phyloP scores from a whole-genome alignment of 768 basidiomycete genomes.

The Leccinellum rugosiceps region DNA sequence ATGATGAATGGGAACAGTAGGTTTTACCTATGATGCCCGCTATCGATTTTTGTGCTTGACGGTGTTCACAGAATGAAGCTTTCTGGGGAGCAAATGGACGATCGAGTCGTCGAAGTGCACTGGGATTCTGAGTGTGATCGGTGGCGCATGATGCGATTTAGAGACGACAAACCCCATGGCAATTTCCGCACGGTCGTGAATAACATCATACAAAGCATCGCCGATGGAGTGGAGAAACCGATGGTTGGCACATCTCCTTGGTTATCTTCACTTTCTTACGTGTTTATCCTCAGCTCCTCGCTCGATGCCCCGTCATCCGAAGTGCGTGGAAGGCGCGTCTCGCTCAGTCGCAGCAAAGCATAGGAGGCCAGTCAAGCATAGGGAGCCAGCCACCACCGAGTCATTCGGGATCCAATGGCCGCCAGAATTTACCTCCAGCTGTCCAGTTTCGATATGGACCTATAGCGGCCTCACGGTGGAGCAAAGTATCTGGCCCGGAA shows the following conservation, averaged over 20 bases:
- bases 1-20: conserved; percentile 92
- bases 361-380: conserved; percentile 13
- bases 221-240: conserved; percentile 90
- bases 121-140: conserved; percentile 68
- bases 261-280: conserved; percentile 9
- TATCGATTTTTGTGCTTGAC: conserved; percentile 1
- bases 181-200: conserved; percentile 85
- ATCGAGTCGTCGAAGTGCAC: conserved; percentile 90
- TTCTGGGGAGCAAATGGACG: conserved; percentile 84
- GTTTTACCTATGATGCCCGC: conserved; percentile 28
- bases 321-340: conserved; percentile 72
- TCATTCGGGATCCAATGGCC: conserved; percentile 21
- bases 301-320: conserved; percentile 59
- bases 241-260: conserved; percentile 48
- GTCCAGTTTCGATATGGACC: conserved; percentile 54
- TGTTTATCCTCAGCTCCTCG: conserved; percentile 54
- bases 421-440: conserved; percentile 17
- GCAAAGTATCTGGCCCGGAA: conserved; percentile 68
- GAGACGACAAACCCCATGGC: conserved; percentile 91
- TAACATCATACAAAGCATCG: conserved; percentile 86
- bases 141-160: conserved; percentile 92
- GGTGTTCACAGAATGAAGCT: conserved; percentile 65
- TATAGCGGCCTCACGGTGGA: conserved; percentile 60
- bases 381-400: conserved; percentile 17
- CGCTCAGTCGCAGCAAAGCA: conserved; percentile 34